Base-by-base conservation (phyloP, 495 filamentous ascomycete species). In the Tuber aestivum region DNA sequence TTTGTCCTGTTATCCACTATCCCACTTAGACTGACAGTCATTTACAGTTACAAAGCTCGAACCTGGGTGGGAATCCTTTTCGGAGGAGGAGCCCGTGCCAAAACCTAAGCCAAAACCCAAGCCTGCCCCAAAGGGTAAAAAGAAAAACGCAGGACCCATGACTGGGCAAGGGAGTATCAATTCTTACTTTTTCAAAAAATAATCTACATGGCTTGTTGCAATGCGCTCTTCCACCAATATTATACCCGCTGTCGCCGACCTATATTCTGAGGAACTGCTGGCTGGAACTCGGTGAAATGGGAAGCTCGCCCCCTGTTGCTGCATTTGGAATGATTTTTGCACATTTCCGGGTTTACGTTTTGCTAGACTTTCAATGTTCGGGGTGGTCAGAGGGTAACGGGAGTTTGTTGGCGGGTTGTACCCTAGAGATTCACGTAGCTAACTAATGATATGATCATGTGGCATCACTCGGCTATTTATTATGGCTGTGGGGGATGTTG, bases 161-260 rank as follows among this genome's bases (percentile, higher is more conserved):
- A 83, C 87, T 14, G 90, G 89, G 40, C 92, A 97, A 81, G 94
- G 95, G 16, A 97, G 89, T 84, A 97, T 97, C 82, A 97, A 93
- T 93, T 92, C 91, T 3, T 98, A 97, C 85, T 97, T 98, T 85
- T 87, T 87, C 18, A 98, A 97, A 86, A 97, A 95, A 82, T 92
- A 84, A 65, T 35, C 56, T 32, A 32, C 16, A 35, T 65, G 0
- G 27, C 56, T 65, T 1, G 5, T 18, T 65, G 16, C 3, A 4
- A 5, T 35, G 27, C 27, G 27, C 27, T 65, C 27, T 12, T 27
- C 35, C 27, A 35, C 56, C 56, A 32, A 61, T 65, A 7, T 65
- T 32, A 32, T 65, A 32, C 16, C 56, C 56, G 35, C 20, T 65
- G 12, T 18, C 4, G 27, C 56, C 27, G 10, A 12, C 9, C 20